phyloP scores from a whole-genome alignment of 2,329 filamentous ascomycete genomes.

The Ceratocystis harringtonii region DNA sequence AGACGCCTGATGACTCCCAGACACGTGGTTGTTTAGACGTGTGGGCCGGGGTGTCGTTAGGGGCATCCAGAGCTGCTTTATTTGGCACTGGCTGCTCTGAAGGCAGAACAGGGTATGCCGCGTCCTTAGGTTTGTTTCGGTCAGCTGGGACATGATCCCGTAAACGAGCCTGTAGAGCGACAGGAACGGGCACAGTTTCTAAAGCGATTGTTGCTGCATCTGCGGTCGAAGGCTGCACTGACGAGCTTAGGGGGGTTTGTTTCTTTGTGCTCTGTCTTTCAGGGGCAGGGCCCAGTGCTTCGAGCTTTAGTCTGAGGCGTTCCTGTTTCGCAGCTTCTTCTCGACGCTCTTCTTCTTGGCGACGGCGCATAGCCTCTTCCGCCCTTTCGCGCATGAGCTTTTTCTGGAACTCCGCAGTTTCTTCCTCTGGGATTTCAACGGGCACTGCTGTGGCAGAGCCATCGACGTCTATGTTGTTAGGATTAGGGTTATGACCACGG shows the following conservation, averaged over 20 bases:
- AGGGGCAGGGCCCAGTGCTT: slow-evolving; percentile 50
- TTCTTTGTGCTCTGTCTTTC: slow-evolving; percentile 45
- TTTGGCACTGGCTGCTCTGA: neutral
- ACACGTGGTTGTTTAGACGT: slow-evolving; percentile 1
- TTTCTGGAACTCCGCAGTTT: slow-evolving; percentile 49
- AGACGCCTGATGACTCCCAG: slow-evolving; percentile 13
- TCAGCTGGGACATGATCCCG: neutral
- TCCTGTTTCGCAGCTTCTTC: slow-evolving; percentile 59
- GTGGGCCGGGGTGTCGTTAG: neutral
- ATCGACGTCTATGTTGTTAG: neutral
- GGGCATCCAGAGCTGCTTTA: neutral
- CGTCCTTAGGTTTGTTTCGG: neutral
- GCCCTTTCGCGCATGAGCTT: slow-evolving; percentile 59
- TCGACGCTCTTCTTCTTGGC: slow-evolving; percentile 52
- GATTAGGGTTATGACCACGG: neutral
- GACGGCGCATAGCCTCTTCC: slow-evolving; percentile 53
- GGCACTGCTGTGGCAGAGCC: neutral
- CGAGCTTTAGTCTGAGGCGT: slow-evolving; percentile 56
- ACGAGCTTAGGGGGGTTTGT: slow-evolving; percentile 22
- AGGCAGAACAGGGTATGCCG: neutral
- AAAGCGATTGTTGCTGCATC: neutral
- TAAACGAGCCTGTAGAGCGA: neutral
- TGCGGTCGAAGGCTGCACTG: neutral
- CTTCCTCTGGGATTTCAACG: slow-evolving; percentile 24
- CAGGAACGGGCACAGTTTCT: neutral